Evolutionary conservation across 2,329 filamentous ascomycete genomes (phyloP).

Genomic region (Penicillium sp.): DNA sequence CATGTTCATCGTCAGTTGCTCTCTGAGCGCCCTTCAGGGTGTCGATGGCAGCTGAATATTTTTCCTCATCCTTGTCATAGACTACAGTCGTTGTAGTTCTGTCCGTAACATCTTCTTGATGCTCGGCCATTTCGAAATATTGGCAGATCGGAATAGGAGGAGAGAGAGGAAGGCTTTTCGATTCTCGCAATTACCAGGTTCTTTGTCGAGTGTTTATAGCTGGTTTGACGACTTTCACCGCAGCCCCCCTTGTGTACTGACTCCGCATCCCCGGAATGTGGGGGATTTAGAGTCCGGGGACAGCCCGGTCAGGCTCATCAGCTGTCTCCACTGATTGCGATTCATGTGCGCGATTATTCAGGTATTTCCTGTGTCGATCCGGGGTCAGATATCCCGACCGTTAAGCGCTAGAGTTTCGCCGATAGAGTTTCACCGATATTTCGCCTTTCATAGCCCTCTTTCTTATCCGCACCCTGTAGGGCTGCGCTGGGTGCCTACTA

Average conservation of each 20-base stretch:
- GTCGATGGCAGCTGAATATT: background rate
- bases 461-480: background rate
- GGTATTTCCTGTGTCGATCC: background rate
- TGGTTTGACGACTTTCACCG: background rate
- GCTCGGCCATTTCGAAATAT: slow-evolving; percentile 10
- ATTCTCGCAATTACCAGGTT: background rate
- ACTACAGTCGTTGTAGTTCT: slow-evolving; percentile 7
- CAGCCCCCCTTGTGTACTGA: background rate
- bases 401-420: background rate
- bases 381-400: slow-evolving; percentile 8
- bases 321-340: background rate
- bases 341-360: background rate
- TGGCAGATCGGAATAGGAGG: background rate
- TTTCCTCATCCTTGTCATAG: slow-evolving; percentile 14
- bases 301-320: background rate
- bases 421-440: background rate
- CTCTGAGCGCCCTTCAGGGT: slow-evolving; percentile 15
- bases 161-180: background rate
- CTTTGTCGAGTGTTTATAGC: background rate
- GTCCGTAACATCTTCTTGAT: slow-evolving; percentile 15
- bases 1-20: slow-evolving; percentile 16
- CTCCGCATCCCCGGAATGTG: slow-evolving; percentile 13
- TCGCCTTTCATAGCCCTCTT: background rate
- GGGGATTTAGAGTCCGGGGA: slow-evolving; percentile 5
- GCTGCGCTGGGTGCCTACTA: background rate